Evolutionary conservation across 2,329 filamentous ascomycete species (phyloP).

Genomic region (Colletotrichum noveboracense): DNA sequence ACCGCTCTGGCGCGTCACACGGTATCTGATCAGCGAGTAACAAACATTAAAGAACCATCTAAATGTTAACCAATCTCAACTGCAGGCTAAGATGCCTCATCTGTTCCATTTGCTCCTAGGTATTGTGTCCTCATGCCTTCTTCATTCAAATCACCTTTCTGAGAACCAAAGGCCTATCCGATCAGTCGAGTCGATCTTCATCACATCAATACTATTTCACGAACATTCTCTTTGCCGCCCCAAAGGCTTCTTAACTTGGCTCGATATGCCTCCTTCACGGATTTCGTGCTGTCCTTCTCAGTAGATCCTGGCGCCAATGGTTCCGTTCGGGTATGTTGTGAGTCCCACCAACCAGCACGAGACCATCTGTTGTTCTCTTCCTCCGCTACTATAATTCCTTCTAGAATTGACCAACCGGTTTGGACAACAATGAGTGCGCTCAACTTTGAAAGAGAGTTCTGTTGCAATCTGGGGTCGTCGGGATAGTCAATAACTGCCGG

Average conservation of each 20-base stretch:
- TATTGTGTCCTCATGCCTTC: background rate
- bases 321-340: background rate
- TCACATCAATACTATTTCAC: background rate
- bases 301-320: background rate
- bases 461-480: background rate
- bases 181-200: background rate
- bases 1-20: background rate
- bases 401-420: background rate
- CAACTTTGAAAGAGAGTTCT: background rate
- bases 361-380: background rate
- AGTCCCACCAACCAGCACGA: background rate
- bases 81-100: too few relatives aligned
- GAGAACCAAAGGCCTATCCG: background rate
- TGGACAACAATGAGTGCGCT: background rate
- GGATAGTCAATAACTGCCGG: background rate
- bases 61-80: too few relatives aligned
- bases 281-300: background rate
- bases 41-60: too few relatives aligned
- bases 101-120: too few relatives aligned
- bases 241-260: background rate
- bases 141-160: background rate
- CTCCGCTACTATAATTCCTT: background rate
- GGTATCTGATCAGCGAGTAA: too few relatives aligned
- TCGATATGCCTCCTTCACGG: background rate
- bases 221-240: background rate